Conservation (phyloP, 2,329 filamentous ascomycete species). For the Trichoderma sp. region DNA sequence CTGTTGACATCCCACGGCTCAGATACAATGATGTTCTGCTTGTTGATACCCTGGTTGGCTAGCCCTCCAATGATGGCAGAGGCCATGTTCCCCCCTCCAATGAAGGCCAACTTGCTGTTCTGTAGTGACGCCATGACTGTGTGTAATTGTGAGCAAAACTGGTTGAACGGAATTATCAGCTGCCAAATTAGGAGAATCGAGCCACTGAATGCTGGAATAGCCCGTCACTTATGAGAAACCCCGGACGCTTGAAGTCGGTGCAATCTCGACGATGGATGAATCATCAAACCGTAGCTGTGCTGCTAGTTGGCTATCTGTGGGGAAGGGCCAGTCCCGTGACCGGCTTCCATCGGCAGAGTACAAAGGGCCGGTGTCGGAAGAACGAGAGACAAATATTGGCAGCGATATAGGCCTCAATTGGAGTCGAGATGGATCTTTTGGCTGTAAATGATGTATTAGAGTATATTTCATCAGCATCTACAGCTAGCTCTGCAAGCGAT, state of each 20-base stretch:
- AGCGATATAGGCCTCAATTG: not conserved
- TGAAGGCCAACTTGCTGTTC: slow-evolving; percentile 44
- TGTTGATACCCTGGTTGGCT: slow-evolving; percentile 47
- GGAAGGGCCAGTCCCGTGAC: slow-evolving; percentile 22
- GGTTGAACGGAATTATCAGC: not conserved
- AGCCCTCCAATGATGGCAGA: slow-evolving; percentile 57
- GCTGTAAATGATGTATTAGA: not conserved
- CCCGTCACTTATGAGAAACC: not conserved
- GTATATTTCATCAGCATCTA: not conserved
- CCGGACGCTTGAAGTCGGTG: slow-evolving; percentile 14
- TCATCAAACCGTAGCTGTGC: not conserved
- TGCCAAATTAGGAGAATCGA: not conserved
- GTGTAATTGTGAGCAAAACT: not conserved
- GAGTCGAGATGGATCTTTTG: not conserved
- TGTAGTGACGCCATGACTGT: slow-evolving; percentile 37
- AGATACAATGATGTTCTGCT: slow-evolving; percentile 52
- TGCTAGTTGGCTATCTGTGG: not conserved
- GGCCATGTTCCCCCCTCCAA: slow-evolving; percentile 57
- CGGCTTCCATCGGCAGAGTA: slow-evolving; percentile 26
- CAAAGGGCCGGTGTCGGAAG: slow-evolving; percentile 19
- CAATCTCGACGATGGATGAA: slow-evolving; percentile 7
- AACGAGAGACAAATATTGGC: not conserved
- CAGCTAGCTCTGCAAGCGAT: not conserved
- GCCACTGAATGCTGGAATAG: not conserved
- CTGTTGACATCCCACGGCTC: slow-evolving; percentile 59